Percentiles rank a stretch among this genome's conserved stretches.
phyloP scores from a whole-genome alignment of 2,329 filamentous ascomycete genomes.

The Macrophomina tecta region DNA sequence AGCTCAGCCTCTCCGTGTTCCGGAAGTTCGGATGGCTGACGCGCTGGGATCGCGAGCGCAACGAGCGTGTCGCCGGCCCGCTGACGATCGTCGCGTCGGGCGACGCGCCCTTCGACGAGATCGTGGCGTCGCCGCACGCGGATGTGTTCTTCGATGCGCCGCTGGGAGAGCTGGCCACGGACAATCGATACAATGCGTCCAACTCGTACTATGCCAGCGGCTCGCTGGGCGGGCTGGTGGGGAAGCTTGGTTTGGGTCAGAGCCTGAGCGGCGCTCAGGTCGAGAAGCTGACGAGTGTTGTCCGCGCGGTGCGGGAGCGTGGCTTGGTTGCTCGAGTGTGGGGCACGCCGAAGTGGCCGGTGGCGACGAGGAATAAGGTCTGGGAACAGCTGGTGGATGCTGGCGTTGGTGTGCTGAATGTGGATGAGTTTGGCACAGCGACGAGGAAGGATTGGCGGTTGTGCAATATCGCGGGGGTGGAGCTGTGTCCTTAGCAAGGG shows the following conservation, averaged over 20 bases:
- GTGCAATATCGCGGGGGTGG: constrained; percentile 29
- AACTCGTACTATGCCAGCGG: constrained; percentile 16
- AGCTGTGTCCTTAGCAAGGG: neutral
- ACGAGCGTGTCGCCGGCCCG: neutral
- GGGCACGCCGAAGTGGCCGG: constrained; percentile 65
- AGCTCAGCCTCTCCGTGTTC: constrained; percentile 8
- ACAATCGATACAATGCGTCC: neutral
- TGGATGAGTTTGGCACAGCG: constrained; percentile 63
- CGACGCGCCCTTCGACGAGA: constrained; percentile 20
- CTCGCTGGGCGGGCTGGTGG: neutral
- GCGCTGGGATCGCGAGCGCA: constrained; percentile 14
- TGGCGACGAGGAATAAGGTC: constrained; percentile 59
- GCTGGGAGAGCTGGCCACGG: constrained; percentile 17
- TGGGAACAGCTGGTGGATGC: constrained; percentile 63
- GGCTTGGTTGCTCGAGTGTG: constrained; percentile 67
- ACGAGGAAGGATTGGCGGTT: constrained; percentile 46
- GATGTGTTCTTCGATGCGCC: constrained; percentile 29
- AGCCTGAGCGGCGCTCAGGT: neutral
- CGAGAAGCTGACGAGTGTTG: neutral
- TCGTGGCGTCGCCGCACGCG: neutral
- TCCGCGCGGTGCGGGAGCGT: neutral
- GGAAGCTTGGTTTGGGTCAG: neutral
- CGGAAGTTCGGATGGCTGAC: constrained; percentile 23
- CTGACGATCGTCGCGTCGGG: constrained; percentile 29
- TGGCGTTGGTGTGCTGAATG: constrained; percentile 66